Percentiles rank a stretch among this genome's conserved stretches.
These are phyloP conservation scores for Leccinum obscurum DNA, from an alignment of 768 basidiomycete species.

Conservation along the genomic window DNA sequence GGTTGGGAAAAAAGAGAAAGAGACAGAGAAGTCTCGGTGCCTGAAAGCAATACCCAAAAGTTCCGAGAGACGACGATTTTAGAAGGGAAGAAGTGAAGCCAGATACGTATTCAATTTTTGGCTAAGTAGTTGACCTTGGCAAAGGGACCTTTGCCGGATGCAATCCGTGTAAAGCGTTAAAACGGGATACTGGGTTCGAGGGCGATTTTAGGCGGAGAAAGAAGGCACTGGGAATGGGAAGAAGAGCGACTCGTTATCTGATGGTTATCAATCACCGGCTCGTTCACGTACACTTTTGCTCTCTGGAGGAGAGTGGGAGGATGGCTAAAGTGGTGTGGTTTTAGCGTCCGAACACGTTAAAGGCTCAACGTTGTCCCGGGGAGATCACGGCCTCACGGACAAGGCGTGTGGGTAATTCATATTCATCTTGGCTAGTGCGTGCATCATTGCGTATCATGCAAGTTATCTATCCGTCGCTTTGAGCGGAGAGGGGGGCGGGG, in stretches of 20 bases:
- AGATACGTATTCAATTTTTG: background rate
- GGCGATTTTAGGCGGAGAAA: background rate
- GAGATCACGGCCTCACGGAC: conserved; percentile 1
- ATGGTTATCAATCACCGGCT: background rate
- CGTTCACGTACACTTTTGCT: background rate
- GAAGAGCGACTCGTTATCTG: background rate
- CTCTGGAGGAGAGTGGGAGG: background rate
- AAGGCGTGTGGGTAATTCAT: conserved; percentile 1
- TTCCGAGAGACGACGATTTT: background rate
- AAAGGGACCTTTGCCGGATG: background rate
- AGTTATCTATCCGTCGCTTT: conserved; percentile 5
- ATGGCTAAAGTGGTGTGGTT: background rate
- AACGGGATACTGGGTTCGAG: too few relatives aligned
- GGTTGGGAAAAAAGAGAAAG: background rate
- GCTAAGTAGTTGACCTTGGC: background rate
- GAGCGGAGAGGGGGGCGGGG: background rate
- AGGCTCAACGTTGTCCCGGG: conserved; percentile 6
- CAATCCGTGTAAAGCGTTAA: background rate
- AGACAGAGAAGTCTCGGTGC: background rate
- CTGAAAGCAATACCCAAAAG: background rate
- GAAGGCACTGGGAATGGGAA: background rate
- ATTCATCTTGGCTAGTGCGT: background rate
- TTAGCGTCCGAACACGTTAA: background rate
- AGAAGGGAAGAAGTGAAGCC: background rate
- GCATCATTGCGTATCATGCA: background rate